A percentile compares a stretch with the other conserved stretches of the same genome.
Evolutionary conservation across 495 filamentous ascomycete genomes (phyloP).

Genomic region (Xylaria bambusicola): DNA sequence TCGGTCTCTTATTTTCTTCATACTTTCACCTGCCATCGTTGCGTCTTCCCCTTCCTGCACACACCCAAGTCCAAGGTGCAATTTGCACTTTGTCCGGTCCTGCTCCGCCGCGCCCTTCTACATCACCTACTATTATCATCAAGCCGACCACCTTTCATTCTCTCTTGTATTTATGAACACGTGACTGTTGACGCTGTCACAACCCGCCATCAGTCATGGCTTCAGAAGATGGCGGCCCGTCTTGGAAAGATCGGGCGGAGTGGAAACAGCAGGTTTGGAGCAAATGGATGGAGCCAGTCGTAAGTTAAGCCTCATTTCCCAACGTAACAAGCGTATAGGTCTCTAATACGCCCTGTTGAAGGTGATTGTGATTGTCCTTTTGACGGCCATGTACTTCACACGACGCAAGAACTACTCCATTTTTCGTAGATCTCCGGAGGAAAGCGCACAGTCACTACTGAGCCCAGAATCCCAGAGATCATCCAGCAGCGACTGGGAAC

Average conservation of each 20-base stretch:
- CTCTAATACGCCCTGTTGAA: conserved; percentile 15
- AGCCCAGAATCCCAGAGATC: conserved; percentile 15
- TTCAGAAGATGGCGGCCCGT: conserved; percentile 16
- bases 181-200: not conserved
- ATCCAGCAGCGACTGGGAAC: conserved; percentile 17
- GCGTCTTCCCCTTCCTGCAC: not conserved
- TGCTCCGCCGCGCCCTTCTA: not conserved
- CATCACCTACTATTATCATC: not conserved
- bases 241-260: conserved; percentile 19
- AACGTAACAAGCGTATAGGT: not conserved
- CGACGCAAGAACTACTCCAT: conserved; percentile 50
- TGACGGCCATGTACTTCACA: conserved; percentile 54
- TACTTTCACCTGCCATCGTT: conserved; percentile 5
- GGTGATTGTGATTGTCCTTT: conserved; percentile 56
- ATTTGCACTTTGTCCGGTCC: not conserved
- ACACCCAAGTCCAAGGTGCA: not conserved
- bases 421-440: conserved; percentile 24
- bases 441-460: conserved; percentile 19
- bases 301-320: conserved; percentile 1
- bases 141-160: not conserved
- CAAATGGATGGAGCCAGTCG: conserved; percentile 19
- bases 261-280: conserved; percentile 25
- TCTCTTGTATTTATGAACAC: conserved; percentile 10
- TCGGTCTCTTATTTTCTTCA: not conserved
- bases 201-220: conserved; percentile 7